A percentile compares a stretch with the other conserved stretches of the same genome.
Conservation (phyloP, 1,284 basidiomycete species). For the Sporisorium reilianum region DNA sequence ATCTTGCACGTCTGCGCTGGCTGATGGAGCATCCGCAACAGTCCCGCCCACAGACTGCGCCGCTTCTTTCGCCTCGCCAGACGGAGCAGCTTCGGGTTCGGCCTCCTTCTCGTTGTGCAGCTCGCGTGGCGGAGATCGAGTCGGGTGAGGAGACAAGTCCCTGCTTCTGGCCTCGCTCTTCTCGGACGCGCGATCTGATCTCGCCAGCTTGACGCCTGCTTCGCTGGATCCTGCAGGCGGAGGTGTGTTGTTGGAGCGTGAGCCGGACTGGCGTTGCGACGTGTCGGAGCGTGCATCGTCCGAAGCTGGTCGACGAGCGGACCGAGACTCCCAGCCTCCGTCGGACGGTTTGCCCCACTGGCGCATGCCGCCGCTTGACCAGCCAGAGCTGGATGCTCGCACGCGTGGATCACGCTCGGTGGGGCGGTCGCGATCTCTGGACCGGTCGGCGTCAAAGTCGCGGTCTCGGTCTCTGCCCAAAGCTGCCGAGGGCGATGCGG, state of each 20-base stretch:
- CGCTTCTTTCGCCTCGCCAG: neutral
- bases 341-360: slow-evolving; percentile 44
- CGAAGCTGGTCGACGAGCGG: slow-evolving; percentile 29
- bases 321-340: no score
- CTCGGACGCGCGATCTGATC: slow-evolving; percentile 32
- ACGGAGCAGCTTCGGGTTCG: neutral
- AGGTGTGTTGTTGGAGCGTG: slow-evolving; percentile 33
- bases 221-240: slow-evolving; percentile 32
- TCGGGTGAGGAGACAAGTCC: slow-evolving; percentile 26
- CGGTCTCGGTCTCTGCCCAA: slow-evolving; percentile 23
- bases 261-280: slow-evolving; percentile 23
- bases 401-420: slow-evolving; percentile 30
- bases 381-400: slow-evolving; percentile 26
- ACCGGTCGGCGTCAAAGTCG: slow-evolving; percentile 43
- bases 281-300: slow-evolving; percentile 36
- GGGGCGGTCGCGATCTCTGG: slow-evolving; percentile 37
- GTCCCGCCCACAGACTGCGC: neutral
- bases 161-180: slow-evolving; percentile 31
- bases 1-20: neutral
- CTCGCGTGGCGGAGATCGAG: slow-evolving; percentile 8
- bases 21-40: neutral
- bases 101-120: neutral
- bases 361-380: slow-evolving; percentile 31
- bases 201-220: slow-evolving; percentile 7
- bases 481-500: slow-evolving; percentile 25